phyloP scores from a whole-genome alignment of 2,329 filamentous ascomycete species.

The Lasiodiplodia citricola region DNA sequence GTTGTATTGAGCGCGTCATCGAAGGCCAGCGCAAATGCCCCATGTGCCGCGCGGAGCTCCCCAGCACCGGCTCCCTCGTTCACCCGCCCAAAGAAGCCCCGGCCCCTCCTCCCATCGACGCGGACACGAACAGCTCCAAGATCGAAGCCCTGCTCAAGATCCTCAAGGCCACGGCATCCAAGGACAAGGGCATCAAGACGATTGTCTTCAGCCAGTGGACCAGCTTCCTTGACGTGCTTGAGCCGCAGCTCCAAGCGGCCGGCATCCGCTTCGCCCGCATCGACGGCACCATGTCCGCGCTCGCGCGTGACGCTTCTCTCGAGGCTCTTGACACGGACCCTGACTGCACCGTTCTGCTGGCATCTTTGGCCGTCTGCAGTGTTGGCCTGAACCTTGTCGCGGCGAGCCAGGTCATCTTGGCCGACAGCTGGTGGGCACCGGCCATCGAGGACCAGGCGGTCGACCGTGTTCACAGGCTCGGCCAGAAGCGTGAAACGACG shows the following conservation, averaged over 20 bases:
- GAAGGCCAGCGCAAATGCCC: conserved; percentile 80
- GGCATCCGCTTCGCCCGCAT: conserved; percentile 72
- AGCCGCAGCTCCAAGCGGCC: conserved; percentile 67
- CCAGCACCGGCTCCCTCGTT: conserved; percentile 63
- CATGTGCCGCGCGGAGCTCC: conserved; percentile 75
- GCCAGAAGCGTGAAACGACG: conserved; percentile 78
- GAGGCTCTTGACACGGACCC: conserved; percentile 69
- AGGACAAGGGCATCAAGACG: conserved; percentile 66
- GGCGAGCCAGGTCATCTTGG: conserved; percentile 83
- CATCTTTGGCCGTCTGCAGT: conserved; percentile 79
- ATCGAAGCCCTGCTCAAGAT: conserved; percentile 80
- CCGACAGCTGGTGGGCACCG: conserved; percentile 88
- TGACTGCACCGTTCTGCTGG: conserved; percentile 75
- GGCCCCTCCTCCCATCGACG: conserved; percentile 55
- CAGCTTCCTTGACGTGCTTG: conserved; percentile 72
- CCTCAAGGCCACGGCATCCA: conserved; percentile 69
- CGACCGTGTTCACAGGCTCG: conserved; percentile 68
- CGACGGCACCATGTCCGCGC: conserved; percentile 78
- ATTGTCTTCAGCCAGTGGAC: conserved; percentile 82
- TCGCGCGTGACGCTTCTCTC: conserved; percentile 74
- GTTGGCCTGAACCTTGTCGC: conserved; percentile 87
- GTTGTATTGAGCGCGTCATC: conserved; percentile 77
- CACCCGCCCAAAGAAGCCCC: conserved; percentile 61
- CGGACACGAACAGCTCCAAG: conserved; percentile 76
- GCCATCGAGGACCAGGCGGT: conserved; percentile 92